Evolutionary conservation across 306 rosid genomes (phyloP).

Genomic region (Gastrolobium bilobum): DNA sequence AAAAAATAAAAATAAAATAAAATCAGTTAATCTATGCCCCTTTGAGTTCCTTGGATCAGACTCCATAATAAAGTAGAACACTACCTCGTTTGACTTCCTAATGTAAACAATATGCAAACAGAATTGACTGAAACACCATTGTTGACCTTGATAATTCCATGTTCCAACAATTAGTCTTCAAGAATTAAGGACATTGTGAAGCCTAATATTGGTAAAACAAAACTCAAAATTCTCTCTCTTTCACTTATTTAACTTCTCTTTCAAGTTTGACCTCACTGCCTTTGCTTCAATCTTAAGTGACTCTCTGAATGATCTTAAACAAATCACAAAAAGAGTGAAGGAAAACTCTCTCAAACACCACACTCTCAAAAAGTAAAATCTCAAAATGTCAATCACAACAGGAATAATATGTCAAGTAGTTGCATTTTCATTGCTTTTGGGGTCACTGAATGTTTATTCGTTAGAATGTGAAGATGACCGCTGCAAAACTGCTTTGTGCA

Average conservation of each 20-base stretch:
- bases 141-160: constrained; percentile 19
- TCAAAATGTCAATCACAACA: constrained; percentile 43
- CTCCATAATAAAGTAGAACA: constrained; percentile 40
- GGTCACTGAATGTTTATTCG: constrained; percentile 39
- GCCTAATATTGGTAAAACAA: constrained; percentile 32
- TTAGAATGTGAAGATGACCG: constrained; percentile 41
- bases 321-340: constrained; percentile 10
- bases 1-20: not conserved
- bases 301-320: constrained; percentile 23
- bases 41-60: constrained; percentile 24
- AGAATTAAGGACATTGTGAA: constrained; percentile 13
- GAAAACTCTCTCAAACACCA: not conserved
- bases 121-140: not conserved
- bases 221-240: not conserved
- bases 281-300: constrained; percentile 46
- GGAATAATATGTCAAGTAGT: constrained; percentile 33
- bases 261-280: constrained; percentile 36
- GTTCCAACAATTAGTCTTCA: constrained; percentile 2
- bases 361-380: constrained; percentile 4
- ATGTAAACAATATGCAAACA: constrained; percentile 40
- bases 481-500: constrained; percentile 51
- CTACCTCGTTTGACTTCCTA: constrained; percentile 43
- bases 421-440: constrained; percentile 39
- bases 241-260: constrained; percentile 21
- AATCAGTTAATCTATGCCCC: not conserved